These are phyloP conservation scores for Lathyrus tuberosus DNA, from an alignment of 306 rosid species.

Conservation along the genomic window DNA sequence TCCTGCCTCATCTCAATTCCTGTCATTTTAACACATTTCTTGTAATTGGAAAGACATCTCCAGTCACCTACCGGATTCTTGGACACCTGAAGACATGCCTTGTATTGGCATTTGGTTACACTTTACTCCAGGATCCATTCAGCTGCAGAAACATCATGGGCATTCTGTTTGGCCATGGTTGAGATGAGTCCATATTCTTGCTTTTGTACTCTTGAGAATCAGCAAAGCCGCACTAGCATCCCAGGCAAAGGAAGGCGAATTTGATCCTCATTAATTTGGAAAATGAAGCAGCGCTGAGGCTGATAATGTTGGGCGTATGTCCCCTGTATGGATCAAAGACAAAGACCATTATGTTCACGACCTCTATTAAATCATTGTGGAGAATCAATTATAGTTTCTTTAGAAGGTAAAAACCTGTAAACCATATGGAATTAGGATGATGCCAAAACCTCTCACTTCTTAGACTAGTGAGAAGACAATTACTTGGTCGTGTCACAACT, in stretches of 20 bases:
- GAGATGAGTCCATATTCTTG: slow-evolving; percentile 92
- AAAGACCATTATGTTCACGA: slow-evolving; percentile 63
- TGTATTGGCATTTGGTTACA: slow-evolving; percentile 86
- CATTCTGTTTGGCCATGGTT: slow-evolving; percentile 71
- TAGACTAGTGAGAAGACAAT: slow-evolving; percentile 43
- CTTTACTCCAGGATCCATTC: slow-evolving; percentile 84
- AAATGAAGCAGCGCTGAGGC: slow-evolving; percentile 52
- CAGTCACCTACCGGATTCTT: slow-evolving; percentile 95
- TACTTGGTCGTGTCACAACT: slow-evolving; percentile 39
- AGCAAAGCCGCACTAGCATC: slow-evolving; percentile 63
- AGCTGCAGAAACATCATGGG: slow-evolving; percentile 93
- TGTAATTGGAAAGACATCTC: slow-evolving; percentile 94
- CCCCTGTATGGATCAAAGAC: slow-evolving; percentile 64
- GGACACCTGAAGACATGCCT: slow-evolving; percentile 97
- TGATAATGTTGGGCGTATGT: slow-evolving; percentile 46
- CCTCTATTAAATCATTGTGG: slow-evolving; percentile 26
- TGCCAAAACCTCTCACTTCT: slow-evolving; percentile 36
- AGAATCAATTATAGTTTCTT: slow-evolving; percentile 36
- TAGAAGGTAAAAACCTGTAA: slow-evolving; percentile 44
- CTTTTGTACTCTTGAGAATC: slow-evolving; percentile 72
- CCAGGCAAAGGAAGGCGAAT: slow-evolving; percentile 73
- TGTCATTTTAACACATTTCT: slow-evolving; percentile 94
- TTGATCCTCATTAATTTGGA: slow-evolving; percentile 65
- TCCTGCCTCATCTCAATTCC: slow-evolving; percentile 94
- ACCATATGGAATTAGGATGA: slow-evolving; percentile 46